A percentile compares a stretch with the other conserved stretches of the same genome.
Conservation (phyloP, 768 basidiomycete genomes). For the Amanita rubescens region DNA sequence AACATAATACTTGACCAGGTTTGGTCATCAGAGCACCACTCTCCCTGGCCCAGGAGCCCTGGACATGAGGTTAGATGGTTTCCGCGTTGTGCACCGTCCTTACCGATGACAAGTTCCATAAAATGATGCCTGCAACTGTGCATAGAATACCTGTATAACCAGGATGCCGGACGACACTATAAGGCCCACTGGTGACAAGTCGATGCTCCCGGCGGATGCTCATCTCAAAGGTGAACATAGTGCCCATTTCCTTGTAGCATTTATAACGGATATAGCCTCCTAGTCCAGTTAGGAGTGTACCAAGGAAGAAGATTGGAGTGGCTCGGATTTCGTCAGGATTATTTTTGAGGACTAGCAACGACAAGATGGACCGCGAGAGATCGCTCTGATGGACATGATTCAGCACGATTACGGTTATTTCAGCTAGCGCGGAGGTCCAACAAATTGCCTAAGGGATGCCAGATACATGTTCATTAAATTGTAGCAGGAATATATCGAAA, state of each 20-base stretch:
- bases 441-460: not conserved
- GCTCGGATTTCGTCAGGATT: not conserved
- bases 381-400: not conserved
- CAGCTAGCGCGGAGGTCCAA: constrained; percentile 3
- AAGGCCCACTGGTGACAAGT: constrained; percentile 42
- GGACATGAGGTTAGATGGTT: not conserved
- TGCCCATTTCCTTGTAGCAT: constrained; percentile 41
- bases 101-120: constrained; percentile 30
- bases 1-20: constrained; percentile 22
- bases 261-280: constrained; percentile 35
- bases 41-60: constrained; percentile 42
- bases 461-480: not conserved
- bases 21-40: constrained; percentile 30
- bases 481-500: not conserved
- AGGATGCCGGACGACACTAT: constrained; percentile 41
- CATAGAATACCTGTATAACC: constrained; percentile 38
- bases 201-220: constrained; percentile 38
- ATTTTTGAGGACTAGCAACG: not conserved
- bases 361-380: constrained; percentile 1
- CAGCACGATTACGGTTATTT: constrained; percentile 2
- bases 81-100: constrained; percentile 8
- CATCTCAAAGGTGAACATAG: constrained; percentile 46
- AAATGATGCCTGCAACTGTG: constrained; percentile 25
- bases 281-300: constrained; percentile 27
- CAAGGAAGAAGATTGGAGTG: constrained; percentile 24